Percentiles rank a stretch among this genome's conserved stretches.
phyloP scores from a whole-genome alignment of 441 rosid genomes.

The Erodium trifolium region DNA sequence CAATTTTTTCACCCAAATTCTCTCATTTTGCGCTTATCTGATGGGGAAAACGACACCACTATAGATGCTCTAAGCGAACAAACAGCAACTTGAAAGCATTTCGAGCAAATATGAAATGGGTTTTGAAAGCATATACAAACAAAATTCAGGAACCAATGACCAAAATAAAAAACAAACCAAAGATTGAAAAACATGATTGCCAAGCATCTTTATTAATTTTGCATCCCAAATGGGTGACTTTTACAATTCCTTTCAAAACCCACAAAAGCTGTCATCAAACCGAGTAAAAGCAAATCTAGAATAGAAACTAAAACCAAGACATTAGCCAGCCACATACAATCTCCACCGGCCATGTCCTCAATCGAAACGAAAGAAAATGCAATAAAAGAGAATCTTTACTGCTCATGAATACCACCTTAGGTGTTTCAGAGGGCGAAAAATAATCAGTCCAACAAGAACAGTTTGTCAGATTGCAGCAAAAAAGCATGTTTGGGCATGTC shows the following conservation, averaged over 20 bases:
- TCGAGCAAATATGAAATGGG: no score
- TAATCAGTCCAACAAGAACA: neutral
- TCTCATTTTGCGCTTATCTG: no score
- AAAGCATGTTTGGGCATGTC: neutral
- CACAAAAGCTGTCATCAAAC: neutral
- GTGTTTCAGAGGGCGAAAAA: neutral
- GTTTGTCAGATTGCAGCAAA: slow-evolving; percentile 1
- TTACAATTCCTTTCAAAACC: neutral
- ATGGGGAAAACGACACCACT: no score
- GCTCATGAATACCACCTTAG: slow-evolving; percentile 3
- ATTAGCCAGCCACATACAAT: neutral
- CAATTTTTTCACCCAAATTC: no score
- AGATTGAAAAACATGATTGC: neutral
- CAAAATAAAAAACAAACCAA: neutral
- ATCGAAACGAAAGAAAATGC: neutral
- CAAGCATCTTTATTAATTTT: neutral
- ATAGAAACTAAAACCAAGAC: neutral
- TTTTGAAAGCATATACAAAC: no score
- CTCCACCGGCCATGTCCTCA: neutral
- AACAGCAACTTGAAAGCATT: no score
- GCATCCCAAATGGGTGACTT: slow-evolving; percentile 5
- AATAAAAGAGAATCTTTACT: neutral
- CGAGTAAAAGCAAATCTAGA: neutral
- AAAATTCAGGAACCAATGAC: neutral
- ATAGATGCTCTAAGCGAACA: no score